Evolutionary conservation across 176 grass and related monocot genomes (phyloP).

Genomic region (Ampelocalamus luodianensis): DNA sequence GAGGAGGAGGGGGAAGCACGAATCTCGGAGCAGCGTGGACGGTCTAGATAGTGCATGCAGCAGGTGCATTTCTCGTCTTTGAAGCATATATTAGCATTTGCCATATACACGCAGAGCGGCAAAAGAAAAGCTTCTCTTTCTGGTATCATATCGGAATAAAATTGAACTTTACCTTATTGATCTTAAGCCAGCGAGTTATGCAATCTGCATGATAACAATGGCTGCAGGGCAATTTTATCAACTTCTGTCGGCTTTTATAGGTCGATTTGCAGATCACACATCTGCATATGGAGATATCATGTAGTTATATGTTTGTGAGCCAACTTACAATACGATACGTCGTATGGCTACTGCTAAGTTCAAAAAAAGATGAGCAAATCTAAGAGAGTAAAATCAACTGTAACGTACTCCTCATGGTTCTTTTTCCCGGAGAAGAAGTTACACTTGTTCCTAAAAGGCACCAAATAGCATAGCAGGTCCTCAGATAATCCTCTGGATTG

Average conservation of each 20-base stretch:
- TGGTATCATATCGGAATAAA: background rate
- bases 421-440: slow-evolving; percentile 68
- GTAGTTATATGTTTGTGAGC: slow-evolving; percentile 8
- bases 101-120: slow-evolving; percentile 14
- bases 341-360: slow-evolving; percentile 3
- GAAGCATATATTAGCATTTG: slow-evolving; percentile 20
- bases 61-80: background rate
- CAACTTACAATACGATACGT: slow-evolving; percentile 3
- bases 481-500: slow-evolving; percentile 83
- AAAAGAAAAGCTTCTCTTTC: background rate
- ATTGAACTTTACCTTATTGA: slow-evolving; percentile 68
- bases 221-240: slow-evolving; percentile 75
- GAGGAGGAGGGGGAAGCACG: no score
- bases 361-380: background rate
- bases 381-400: slow-evolving; percentile 19
- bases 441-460: slow-evolving; percentile 51
- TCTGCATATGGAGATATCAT: slow-evolving; percentile 52
- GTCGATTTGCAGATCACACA: slow-evolving; percentile 70
- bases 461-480: slow-evolving; percentile 76
- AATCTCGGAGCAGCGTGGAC: no score
- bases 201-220: slow-evolving; percentile 74
- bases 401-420: slow-evolving; percentile 64
- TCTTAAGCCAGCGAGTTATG: slow-evolving; percentile 79
- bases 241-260: slow-evolving; percentile 59
- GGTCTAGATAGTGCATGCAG: no score